These are phyloP conservation scores for Coemansia sp. DNA, from an alignment of 192 early-diverging fungal species.

Conservation along the genomic window DNA sequence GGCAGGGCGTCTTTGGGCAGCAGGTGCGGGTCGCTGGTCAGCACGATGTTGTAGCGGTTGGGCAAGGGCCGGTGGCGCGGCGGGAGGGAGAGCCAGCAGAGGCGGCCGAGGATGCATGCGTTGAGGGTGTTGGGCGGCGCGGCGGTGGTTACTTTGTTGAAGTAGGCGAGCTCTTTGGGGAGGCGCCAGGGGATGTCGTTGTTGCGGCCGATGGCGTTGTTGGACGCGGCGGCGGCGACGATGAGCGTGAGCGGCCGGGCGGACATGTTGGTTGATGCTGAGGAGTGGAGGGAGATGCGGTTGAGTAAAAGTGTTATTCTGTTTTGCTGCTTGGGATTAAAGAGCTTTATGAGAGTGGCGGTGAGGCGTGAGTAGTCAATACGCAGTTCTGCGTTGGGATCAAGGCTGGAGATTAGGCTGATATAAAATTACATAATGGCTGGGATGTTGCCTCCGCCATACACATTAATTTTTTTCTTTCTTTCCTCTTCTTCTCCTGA, in stretches of 20 bases:
- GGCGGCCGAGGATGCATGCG: slow-evolving; percentile 90
- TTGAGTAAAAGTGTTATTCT: background rate
- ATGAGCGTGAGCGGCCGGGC: slow-evolving; percentile 57
- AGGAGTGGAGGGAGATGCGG: background rate
- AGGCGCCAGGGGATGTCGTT: slow-evolving; percentile 84
- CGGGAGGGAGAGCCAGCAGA: slow-evolving; percentile 94
- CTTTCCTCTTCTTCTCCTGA: no score
- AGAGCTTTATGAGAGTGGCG: background rate
- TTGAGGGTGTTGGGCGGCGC: slow-evolving; percentile 52
- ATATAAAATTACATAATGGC: no score
- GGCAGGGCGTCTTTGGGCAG: slow-evolving; percentile 27
- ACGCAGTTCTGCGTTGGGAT: no score
- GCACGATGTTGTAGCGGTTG: slow-evolving; percentile 78
- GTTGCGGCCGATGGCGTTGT: slow-evolving; percentile 74
- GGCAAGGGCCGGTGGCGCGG: slow-evolving; percentile 73
- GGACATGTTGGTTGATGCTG: slow-evolving; percentile 5
- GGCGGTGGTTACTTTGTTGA: slow-evolving; percentile 40
- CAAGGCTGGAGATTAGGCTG: no score
- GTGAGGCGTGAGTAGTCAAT: no score
- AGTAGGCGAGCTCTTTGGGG: slow-evolving; percentile 81
- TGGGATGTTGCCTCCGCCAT: no score
- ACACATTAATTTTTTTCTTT: no score
- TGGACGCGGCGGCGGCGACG: slow-evolving; percentile 70
- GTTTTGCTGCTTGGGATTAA: background rate
- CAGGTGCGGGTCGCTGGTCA: slow-evolving; percentile 64